phyloP scores from a whole-genome alignment of 192 early-diverging fungal species.

The Geosiphon pyriformis region DNA sequence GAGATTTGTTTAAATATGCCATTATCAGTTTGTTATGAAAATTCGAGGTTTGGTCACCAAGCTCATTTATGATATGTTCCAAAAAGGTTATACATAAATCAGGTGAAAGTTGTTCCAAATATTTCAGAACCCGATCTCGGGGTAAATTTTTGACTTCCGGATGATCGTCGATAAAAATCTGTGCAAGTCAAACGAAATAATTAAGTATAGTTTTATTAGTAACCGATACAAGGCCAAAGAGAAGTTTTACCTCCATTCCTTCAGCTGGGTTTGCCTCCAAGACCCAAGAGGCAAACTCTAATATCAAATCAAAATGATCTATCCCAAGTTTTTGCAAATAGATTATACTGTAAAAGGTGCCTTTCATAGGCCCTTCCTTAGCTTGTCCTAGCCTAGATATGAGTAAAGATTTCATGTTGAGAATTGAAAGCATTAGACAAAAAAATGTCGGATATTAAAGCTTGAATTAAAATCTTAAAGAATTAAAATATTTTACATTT shows the following conservation, averaged over 20 bases:
- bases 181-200: not conserved
- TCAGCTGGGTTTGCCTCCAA: slow-evolving; percentile 56
- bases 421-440: too few species aligned
- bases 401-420: slow-evolving; percentile 1
- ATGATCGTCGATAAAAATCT: slow-evolving; percentile 54
- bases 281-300: slow-evolving; percentile 79
- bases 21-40: slow-evolving; percentile 79
- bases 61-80: slow-evolving; percentile 71
- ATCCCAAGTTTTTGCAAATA: slow-evolving; percentile 78
- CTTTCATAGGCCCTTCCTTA: slow-evolving; percentile 48
- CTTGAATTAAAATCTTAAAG: too few species aligned
- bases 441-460: too few species aligned
- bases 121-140: slow-evolving; percentile 53
- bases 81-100: slow-evolving; percentile 70
- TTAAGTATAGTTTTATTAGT: not conserved
- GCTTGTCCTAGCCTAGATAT: slow-evolving; percentile 36
- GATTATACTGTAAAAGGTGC: slow-evolving; percentile 56
- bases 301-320: slow-evolving; percentile 73
- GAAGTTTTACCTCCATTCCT: slow-evolving; percentile 59
- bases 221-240: not conserved
- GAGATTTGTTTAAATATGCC: slow-evolving; percentile 62
- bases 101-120: slow-evolving; percentile 63
- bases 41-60: slow-evolving; percentile 58
- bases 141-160: slow-evolving; percentile 59
- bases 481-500: slow-evolving; percentile 33